These are phyloP conservation scores for Xerocomellus amylosporus DNA, from an alignment of 768 basidiomycete genomes.

Conservation along the genomic window DNA sequence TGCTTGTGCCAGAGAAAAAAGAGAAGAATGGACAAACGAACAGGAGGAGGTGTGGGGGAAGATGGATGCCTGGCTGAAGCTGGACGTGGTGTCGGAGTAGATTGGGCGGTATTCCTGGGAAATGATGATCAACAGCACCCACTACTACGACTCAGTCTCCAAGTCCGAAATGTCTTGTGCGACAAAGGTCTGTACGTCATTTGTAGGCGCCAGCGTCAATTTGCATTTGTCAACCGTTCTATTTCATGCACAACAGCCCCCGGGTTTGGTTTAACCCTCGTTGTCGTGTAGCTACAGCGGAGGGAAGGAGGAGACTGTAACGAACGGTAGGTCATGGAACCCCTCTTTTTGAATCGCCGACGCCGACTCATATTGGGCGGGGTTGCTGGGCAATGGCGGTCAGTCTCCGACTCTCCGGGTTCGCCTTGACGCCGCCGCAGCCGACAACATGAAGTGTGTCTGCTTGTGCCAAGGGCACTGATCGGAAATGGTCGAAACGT, in stretches of 20 bases:
- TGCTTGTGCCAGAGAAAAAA: constrained; percentile 56
- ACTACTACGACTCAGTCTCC: background rate
- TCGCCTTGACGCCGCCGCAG: background rate
- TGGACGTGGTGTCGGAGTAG: constrained; percentile 10
- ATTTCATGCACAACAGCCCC: background rate
- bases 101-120: background rate
- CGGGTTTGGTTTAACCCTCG: background rate
- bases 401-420: background rate
- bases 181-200: constrained; percentile 2
- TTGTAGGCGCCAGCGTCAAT: constrained; percentile 1
- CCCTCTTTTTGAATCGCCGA: background rate
- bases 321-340: background rate
- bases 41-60: constrained; percentile 56
- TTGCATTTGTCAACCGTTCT: background rate
- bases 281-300: background rate
- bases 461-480: background rate
- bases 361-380: background rate
- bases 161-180: background rate
- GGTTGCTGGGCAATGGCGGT: background rate
- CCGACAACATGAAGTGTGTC: background rate
- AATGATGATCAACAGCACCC: background rate
- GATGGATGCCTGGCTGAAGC: constrained; percentile 57
- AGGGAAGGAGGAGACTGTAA: background rate
- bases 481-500: no score
- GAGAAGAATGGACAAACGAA: constrained; percentile 63